Conservation (phyloP, 1,139 yeast genomes). For the Insectozyma bohioensis region DNA sequence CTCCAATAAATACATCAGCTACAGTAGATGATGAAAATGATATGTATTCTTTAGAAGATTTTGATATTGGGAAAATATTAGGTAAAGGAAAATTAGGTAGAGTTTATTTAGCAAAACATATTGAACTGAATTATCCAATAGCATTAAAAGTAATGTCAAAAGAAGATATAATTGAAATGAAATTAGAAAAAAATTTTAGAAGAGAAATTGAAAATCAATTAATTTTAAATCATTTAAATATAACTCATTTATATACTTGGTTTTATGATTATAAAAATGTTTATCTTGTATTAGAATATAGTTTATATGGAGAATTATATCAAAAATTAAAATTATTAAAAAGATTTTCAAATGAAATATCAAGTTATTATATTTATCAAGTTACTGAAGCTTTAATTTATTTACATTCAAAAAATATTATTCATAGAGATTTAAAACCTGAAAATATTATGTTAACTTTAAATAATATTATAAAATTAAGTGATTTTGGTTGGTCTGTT, state of each 20-base stretch:
- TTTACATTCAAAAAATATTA: constrained; percentile 73
- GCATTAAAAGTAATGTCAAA: constrained; percentile 93
- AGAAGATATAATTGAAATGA: constrained; percentile 68
- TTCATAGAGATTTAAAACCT: constrained; percentile 92
- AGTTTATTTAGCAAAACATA: constrained; percentile 86
- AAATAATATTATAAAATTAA: constrained; percentile 71
- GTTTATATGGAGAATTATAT: constrained; percentile 85
- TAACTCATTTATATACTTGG: constrained; percentile 80
- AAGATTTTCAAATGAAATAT: constrained; percentile 67
- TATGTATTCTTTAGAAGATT: constrained; percentile 69
- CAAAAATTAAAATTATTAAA: constrained; percentile 53
- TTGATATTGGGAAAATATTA: constrained; percentile 82
- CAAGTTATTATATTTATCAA: constrained; percentile 79
- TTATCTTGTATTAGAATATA: constrained; percentile 80
- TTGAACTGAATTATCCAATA: constrained; percentile 71
- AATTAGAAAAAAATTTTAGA: constrained; percentile 83
- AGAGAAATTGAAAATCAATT: constrained; percentile 93
- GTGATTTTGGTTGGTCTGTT: constrained; percentile 98
- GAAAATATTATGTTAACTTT: constrained; percentile 80
- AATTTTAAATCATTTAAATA: constrained; percentile 70
- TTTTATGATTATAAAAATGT: constrained; percentile 80
- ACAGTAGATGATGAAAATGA: too few relatives aligned
- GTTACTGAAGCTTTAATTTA: constrained; percentile 77
- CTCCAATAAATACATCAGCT: too few relatives aligned
- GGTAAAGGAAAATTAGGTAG: constrained; percentile 95